Base-by-base conservation (phyloP, 352 stramenopile species). In the Phytophthora kernoviae region DNA sequence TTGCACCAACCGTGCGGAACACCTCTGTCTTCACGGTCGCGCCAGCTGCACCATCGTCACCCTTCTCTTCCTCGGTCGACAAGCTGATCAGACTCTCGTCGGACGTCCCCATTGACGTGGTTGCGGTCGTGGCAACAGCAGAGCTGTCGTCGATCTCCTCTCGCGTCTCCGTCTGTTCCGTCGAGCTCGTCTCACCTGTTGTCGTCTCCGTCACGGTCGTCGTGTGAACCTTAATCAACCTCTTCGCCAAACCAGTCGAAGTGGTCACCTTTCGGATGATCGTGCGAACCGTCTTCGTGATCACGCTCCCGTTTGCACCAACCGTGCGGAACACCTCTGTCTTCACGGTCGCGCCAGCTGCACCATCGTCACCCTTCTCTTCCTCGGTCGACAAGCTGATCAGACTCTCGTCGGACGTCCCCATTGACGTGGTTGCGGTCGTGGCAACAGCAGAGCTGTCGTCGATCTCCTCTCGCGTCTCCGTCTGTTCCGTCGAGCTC, bases 391-490 rank as follows among this genome's bases (percentile, higher is more conserved):
- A 47, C 22, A 10, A 26, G 41, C 41, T 26, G 18, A 47, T 18
- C 15, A 41, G 34, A 47, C 9, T 47, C 22, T 9, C 22, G 22
- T 15, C 18, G 9, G n/a, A n/a, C n/a, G n/a, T n/a, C n/a, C n/a
- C n/a, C n/a, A n/a, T n/a, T n/a, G 34, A 41, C 34, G 14, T n/a
- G 4, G 34, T 5, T 15, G 34, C 4, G 12, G 34, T 41, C 34
- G 34, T 41, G 12, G 34, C 8, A 41, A 41, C 34, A 41, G 34
- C 34, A 41, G 34, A 41, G 34, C 34, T 41, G 34, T 53, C 45
- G n/a, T 53, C 45, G n/a, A 50, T 50, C 40, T 58, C 51, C 51
- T 58, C 51, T 18, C 47, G 39, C 24, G 14, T 58, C 39, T 58
- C 51, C 27, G 44, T 51, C 44, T 51, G 24, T 26, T 51, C 44